phyloP scores from a whole-genome alignment of 306 rosid genomes.

The Cyamopsis tetragonoloba region DNA sequence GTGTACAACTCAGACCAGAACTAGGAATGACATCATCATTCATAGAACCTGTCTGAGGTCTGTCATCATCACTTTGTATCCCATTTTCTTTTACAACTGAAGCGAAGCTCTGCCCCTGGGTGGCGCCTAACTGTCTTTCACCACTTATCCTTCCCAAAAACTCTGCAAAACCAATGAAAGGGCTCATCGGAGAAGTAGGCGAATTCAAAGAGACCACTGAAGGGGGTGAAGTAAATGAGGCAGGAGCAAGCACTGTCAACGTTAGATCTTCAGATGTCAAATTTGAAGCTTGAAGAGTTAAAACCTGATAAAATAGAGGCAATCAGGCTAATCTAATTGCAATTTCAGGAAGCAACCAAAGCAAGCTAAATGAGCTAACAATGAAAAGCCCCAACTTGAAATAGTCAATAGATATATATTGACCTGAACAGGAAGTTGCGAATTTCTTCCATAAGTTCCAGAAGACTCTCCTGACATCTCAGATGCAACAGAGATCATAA shows the following conservation, averaged over 20 bases:
- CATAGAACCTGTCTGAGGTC: constrained; percentile 48
- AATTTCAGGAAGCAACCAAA: constrained; percentile 4
- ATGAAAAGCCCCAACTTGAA: constrained; percentile 14
- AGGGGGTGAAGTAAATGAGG: constrained; percentile 72
- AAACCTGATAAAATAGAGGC: constrained; percentile 60
- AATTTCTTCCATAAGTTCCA: constrained; percentile 49
- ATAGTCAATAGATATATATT: constrained; percentile 13
- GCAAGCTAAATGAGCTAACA: neutral
- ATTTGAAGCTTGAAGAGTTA: constrained; percentile 94
- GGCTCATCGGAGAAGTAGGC: constrained; percentile 75
- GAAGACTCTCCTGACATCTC: constrained; percentile 68
- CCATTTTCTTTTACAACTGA: constrained; percentile 42
- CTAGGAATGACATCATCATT: constrained; percentile 63
- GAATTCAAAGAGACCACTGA: constrained; percentile 86
- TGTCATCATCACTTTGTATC: constrained; percentile 46
- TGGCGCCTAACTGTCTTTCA: constrained; percentile 38
- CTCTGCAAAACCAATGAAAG: constrained; percentile 71
- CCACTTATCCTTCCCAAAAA: constrained; percentile 52
- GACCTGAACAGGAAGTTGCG: constrained; percentile 94
- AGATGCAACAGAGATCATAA: constrained; percentile 88
- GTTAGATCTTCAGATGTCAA: constrained; percentile 87
- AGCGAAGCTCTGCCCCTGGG: constrained; percentile 50
- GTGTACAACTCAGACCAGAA: constrained; percentile 79
- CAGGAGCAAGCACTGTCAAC: constrained; percentile 94
- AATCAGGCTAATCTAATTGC: constrained; percentile 12